Conservation (phyloP, 805 yeast genomes). For the Barnettozyma californica region DNA sequence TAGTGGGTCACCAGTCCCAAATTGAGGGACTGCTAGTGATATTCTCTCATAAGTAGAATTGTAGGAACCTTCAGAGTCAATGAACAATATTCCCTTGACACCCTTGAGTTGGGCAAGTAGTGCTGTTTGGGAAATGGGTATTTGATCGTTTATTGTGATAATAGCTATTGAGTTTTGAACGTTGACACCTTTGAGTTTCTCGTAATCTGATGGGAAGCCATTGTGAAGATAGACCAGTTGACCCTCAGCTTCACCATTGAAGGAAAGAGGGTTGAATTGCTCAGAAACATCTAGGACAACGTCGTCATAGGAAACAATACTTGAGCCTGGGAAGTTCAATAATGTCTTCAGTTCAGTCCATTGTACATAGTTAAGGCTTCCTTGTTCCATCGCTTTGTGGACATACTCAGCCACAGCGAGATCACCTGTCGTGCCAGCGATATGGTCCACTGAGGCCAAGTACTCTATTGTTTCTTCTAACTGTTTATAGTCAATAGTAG, state of each 20-base stretch:
- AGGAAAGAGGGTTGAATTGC: slow-evolving; percentile 68
- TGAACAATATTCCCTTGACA: slow-evolving; percentile 63
- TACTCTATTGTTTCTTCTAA: slow-evolving; percentile 25
- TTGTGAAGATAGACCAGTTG: slow-evolving; percentile 57
- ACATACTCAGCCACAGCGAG: slow-evolving; percentile 64
- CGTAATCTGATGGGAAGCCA: slow-evolving; percentile 56
- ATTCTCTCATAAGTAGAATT: slow-evolving; percentile 29
- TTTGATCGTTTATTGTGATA: slow-evolving; percentile 53
- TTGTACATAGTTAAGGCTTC: slow-evolving; percentile 49
- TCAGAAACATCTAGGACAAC: slow-evolving; percentile 25
- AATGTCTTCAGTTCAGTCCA: slow-evolving; percentile 48
- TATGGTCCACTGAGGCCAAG: slow-evolving; percentile 51
- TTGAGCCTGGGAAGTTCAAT: slow-evolving; percentile 57
- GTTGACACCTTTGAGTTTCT: slow-evolving; percentile 30
- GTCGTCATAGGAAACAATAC: slow-evolving; percentile 24
- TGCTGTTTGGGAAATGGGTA: slow-evolving; percentile 48
- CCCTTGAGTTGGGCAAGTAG: slow-evolving; percentile 50
- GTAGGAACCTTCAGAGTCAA: slow-evolving; percentile 35
- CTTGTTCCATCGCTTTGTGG: slow-evolving; percentile 48
- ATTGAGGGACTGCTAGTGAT: slow-evolving; percentile 54
- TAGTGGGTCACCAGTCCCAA: slow-evolving; percentile 71
- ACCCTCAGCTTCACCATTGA: slow-evolving; percentile 50
- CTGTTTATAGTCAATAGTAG: slow-evolving; percentile 46
- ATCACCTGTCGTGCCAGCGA: slow-evolving; percentile 88
- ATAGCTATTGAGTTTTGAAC: slow-evolving; percentile 48